Conservation (phyloP, 768 basidiomycete genomes). For the Lactifluus pinguis region DNA sequence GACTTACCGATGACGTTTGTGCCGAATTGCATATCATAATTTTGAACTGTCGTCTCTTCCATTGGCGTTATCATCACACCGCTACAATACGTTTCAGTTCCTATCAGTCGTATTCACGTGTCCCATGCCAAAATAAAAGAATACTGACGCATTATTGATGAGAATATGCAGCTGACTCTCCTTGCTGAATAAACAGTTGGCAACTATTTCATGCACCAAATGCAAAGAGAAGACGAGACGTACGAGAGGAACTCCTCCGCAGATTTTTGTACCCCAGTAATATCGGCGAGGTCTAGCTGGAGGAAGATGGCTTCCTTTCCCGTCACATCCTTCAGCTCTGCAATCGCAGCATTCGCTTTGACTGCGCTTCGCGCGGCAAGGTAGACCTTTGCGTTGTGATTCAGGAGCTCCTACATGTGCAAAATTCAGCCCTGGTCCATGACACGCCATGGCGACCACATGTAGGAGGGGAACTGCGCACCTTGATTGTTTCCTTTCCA, state of each 20-base stretch:
- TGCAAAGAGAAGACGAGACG: conserved; percentile 19
- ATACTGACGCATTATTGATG: conserved; percentile 42
- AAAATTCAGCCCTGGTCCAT: neutral
- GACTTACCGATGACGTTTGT: conserved; percentile 42
- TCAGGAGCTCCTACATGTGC: conserved; percentile 37
- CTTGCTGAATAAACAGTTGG: conserved; percentile 24
- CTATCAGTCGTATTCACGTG: no score
- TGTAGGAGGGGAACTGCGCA: conserved; percentile 13
- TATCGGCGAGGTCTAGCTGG: conserved; percentile 35
- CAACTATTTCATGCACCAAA: no score
- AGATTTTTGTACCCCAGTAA: conserved; percentile 30
- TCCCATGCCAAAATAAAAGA: no score
- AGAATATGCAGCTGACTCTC: conserved; percentile 40
- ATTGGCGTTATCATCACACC: conserved; percentile 40
- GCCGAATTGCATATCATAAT: conserved; percentile 50
- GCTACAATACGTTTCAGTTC: conserved; percentile 22
- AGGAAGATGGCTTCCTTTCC: conserved; percentile 37
- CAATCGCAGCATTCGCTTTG: conserved; percentile 43
- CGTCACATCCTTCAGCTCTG: conserved; percentile 38
- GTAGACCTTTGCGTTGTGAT: conserved; percentile 60
- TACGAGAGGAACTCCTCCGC: conserved; percentile 34
- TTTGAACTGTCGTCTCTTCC: conserved; percentile 35
- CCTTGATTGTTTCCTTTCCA: conserved; percentile 54
- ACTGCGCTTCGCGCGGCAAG: conserved; percentile 39
- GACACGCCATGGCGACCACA: neutral